Evolutionary conservation across 75 land plant species (phyloP).

Genomic region (Picea glauca): DNA sequence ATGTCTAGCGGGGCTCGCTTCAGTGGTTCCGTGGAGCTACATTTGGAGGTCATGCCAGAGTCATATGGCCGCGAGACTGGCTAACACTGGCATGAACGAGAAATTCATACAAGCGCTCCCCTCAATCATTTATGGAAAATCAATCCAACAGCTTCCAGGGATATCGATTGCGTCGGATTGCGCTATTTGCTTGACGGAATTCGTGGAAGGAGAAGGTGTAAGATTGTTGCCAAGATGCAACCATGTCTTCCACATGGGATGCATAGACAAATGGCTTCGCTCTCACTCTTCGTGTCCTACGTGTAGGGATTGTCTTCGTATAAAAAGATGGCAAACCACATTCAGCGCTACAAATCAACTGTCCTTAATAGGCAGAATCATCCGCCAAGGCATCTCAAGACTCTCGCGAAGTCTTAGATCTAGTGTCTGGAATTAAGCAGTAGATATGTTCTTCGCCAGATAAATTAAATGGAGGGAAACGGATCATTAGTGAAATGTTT

Average conservation of each 20-base stretch:
- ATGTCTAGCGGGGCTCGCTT: not conserved
- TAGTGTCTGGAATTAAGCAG: too few relatives aligned
- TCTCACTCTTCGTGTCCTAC: conserved; percentile 40
- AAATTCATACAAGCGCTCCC: conserved; percentile 24
- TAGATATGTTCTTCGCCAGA: too few relatives aligned
- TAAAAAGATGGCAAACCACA: too few relatives aligned
- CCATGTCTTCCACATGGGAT: too few relatives aligned
- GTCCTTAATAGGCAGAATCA: too few relatives aligned
- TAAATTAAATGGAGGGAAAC: too few relatives aligned
- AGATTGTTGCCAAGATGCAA: conserved; percentile 37
- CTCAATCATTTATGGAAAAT: conserved; percentile 9
- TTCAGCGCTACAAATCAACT: too few relatives aligned
- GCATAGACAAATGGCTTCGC: too few relatives aligned
- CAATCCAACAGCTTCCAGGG: not conserved
- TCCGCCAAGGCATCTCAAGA: too few relatives aligned
- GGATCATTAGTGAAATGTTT: too few relatives aligned
- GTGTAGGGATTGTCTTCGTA: not conserved
- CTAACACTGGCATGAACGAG: conserved; percentile 29
- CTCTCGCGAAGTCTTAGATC: too few relatives aligned
- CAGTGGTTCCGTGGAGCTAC: not conserved
- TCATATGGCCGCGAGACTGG: not conserved
- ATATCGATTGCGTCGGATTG: conserved; percentile 18
- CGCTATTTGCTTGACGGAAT: conserved; percentile 45
- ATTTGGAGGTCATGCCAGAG: not conserved
- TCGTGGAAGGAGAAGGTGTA: conserved; percentile 26